Conservation (phyloP, 768 basidiomycete genomes). For the Mrakia gelida region DNA sequence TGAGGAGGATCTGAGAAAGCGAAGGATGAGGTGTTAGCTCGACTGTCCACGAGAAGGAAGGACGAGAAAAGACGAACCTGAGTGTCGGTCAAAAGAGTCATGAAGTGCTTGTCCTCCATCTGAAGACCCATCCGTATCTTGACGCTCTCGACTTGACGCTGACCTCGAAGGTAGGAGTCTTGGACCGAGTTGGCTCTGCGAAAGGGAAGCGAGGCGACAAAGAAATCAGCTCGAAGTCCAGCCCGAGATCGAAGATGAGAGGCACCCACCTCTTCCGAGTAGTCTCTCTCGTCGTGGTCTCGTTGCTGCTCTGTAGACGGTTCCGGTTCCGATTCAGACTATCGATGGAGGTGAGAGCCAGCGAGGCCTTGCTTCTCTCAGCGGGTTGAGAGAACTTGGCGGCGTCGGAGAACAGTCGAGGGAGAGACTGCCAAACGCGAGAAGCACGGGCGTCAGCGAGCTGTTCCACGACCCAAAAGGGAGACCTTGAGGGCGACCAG, state of each 20-base stretch:
- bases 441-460: background rate
- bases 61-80: conserved; percentile 49
- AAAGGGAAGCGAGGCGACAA: background rate
- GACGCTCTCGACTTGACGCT: conserved; percentile 82
- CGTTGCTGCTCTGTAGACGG: conserved; percentile 58
- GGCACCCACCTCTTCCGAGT: conserved; percentile 60
- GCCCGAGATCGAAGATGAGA: background rate
- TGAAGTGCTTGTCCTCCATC: conserved; percentile 92
- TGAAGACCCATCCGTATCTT: conserved; percentile 86
- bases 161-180: conserved; percentile 79
- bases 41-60: background rate
- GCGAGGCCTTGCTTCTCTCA: conserved; percentile 74
- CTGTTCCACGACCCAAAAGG: background rate
- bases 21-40: background rate
- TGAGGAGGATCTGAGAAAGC: conserved; percentile 63
- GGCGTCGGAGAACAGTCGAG: conserved; percentile 77
- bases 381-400: conserved; percentile 67
- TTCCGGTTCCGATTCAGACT: conserved; percentile 86
- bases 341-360: conserved; percentile 80
- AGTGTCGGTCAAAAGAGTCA: conserved; percentile 74
- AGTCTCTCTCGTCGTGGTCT: conserved; percentile 52
- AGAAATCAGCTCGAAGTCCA: background rate
- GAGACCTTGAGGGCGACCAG: background rate
- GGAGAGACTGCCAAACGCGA: conserved; percentile 58
- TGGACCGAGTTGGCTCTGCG: conserved; percentile 58